Conservation (phyloP, 176 grass and related monocot genomes). For the Ampelocalamus luodianensis region DNA sequence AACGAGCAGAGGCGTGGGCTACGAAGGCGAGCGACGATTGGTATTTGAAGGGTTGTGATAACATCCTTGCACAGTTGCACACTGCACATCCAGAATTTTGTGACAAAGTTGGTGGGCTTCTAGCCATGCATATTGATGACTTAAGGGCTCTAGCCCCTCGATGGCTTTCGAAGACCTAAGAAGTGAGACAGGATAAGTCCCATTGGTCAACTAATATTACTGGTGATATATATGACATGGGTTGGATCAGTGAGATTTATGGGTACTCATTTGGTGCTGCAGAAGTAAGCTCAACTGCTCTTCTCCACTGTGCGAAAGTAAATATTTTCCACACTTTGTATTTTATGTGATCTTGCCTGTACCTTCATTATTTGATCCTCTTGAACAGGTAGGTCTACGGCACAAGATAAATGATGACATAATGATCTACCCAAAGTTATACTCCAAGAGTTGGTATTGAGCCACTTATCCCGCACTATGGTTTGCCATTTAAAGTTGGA, state of each 20-base stretch:
- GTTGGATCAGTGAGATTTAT: constrained; percentile 99
- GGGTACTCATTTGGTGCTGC: constrained; percentile 96
- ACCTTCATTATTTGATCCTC: constrained; percentile 41
- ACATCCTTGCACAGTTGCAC: constrained; percentile 89
- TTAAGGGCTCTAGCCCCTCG: constrained; percentile 81
- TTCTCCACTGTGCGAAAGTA: constrained; percentile 29
- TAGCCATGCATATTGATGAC: constrained; percentile 91
- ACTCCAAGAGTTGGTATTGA: constrained; percentile 76
- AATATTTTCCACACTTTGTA: constrained; percentile 20
- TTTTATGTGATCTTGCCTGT: constrained; percentile 18
- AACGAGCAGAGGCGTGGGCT: too few relatives aligned
- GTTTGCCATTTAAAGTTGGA: constrained; percentile 88
- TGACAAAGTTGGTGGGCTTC: constrained; percentile 93
- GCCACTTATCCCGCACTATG: constrained; percentile 93
- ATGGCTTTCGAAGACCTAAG: constrained; percentile 99
- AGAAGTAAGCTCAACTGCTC: constrained; percentile 70
- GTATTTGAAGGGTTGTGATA: constrained; percentile 97
- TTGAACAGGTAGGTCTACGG: constrained; percentile 76
- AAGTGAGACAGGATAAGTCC: constrained; percentile 84
- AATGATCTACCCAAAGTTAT: constrained; percentile 99
- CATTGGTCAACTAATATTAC: constrained; percentile 98
- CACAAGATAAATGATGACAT: constrained; percentile 98
- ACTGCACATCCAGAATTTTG: constrained; percentile 93
- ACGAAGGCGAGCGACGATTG: too few relatives aligned
- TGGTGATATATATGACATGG: constrained; percentile 94